phyloP scores from a whole-genome alignment of 768 basidiomycete species.

The Neoboletus magnificus region DNA sequence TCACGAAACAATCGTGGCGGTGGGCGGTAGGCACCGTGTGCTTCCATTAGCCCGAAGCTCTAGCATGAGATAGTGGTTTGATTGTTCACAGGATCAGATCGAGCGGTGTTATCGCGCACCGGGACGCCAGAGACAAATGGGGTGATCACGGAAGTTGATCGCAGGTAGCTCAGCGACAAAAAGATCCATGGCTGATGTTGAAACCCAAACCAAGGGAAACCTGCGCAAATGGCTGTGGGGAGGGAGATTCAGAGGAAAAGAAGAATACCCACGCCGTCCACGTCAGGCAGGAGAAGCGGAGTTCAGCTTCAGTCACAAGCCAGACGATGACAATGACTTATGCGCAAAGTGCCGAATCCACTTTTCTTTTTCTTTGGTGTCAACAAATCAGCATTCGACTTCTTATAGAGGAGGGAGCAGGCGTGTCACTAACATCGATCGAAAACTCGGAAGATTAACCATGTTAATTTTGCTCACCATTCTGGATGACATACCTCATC shows the following conservation, averaged over 20 bases:
- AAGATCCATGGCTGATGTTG: neutral
- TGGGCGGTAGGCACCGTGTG: neutral
- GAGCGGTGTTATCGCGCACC: neutral
- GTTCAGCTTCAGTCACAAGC: neutral
- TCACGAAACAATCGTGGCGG: neutral
- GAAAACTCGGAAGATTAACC: neutral
- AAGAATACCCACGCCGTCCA: neutral
- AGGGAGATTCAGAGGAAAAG: neutral
- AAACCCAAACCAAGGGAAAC: neutral
- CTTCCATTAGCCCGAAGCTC: constrained; percentile 3
- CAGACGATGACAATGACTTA: neutral
- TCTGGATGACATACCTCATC: no score
- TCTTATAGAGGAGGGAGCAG: neutral
- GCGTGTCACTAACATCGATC: neutral
- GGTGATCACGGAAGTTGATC: constrained; percentile 3
- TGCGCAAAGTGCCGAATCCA: neutral
- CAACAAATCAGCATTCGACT: neutral
- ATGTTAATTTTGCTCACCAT: no score
- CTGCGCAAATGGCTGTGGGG: neutral
- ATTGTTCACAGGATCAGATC: constrained; percentile 11
- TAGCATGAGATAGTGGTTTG: neutral
- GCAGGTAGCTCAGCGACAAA: neutral
- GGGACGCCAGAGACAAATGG: neutral
- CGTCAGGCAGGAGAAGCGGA: neutral
- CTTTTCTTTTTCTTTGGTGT: neutral